Evolutionary conservation across 2,329 filamentous ascomycete genomes (phyloP), one percentile per base, ranked within the genome.

Genomic region (Neofusicoccum sp.): DNA sequence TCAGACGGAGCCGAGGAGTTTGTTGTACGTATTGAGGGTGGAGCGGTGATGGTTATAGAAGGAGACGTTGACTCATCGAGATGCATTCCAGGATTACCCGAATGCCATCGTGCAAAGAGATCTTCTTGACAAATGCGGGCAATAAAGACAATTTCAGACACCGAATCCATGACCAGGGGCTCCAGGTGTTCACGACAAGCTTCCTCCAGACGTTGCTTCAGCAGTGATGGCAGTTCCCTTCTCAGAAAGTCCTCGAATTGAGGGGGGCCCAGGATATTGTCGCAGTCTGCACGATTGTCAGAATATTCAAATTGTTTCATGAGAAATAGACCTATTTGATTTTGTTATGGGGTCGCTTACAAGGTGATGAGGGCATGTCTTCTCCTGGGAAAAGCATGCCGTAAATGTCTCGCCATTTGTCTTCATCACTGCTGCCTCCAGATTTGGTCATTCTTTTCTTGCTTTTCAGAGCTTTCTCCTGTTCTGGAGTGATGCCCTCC

Each of bases 391-490:
- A 56, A 1, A 56, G 11, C 11, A 56, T 43, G 2, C 6, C 9
- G 9, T 56, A 56, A 4, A 56, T 33, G 2, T 56, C 51, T 0
- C n/a, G 28, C 51, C 51, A 56, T 9, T 56, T 56, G 0, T 56
- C 51, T 12, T 31, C 36, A 0, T 56, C n/a, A 1, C 0, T 33
- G 9, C 20, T 16, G 7, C 6, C 4, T 20, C 36, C 51, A 6
- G 51, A 43, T 6, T 43, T 56, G 34, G 1, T 14, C 1, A n/a
- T 26, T 6, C 51, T 41, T 8, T 43, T 56, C n/a, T 56, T 56
- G 38, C 51, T 56, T 33, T 56, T 56, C n/a, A 56, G n/a, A 24
- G 51, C 51, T 9, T 56, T 56, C n/a, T 56, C 51, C 4, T 56
- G 51, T 7, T 56, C 51, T 0, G 12, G 6, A 3, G 51, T 56